Conservation (phyloP, 2,329 filamentous ascomycete genomes). For the Leptoxyphium fumago region DNA sequence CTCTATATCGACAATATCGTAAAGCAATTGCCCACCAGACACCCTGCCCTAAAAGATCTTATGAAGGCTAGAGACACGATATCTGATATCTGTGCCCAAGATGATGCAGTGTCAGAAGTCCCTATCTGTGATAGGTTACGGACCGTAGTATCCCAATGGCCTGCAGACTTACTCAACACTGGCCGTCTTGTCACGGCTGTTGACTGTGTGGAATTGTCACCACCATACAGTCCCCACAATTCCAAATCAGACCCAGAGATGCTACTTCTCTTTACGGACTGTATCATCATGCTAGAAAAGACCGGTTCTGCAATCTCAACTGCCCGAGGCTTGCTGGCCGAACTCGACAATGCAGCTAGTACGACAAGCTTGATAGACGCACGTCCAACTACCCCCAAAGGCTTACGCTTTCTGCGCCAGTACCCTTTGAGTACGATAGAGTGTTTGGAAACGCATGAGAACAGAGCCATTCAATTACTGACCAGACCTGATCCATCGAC, state of each 20-base stretch:
- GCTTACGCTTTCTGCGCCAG: slow-evolving; percentile 49
- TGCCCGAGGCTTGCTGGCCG: slow-evolving; percentile 64
- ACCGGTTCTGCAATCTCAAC: slow-evolving; percentile 35
- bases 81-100: slow-evolving; percentile 90
- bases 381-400: slow-evolving; percentile 40
- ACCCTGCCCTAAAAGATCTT: slow-evolving; percentile 70
- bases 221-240: slow-evolving; percentile 47
- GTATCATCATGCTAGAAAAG: slow-evolving; percentile 63
- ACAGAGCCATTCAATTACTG: slow-evolving; percentile 13
- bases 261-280: slow-evolving; percentile 73
- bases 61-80: slow-evolving; percentile 86
- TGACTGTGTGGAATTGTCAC: slow-evolving; percentile 62
- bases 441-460: slow-evolving; percentile 13
- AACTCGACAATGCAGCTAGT: slow-evolving; percentile 61
- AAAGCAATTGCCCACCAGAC: slow-evolving; percentile 66
- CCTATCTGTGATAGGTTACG: slow-evolving; percentile 45
- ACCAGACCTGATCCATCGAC: not conserved
- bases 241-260: slow-evolving; percentile 37
- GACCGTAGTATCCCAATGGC: slow-evolving; percentile 16
- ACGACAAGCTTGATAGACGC: slow-evolving; percentile 33
- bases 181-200: slow-evolving; percentile 69
- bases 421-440: slow-evolving; percentile 15
- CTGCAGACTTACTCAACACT: slow-evolving; percentile 38
- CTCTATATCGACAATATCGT: slow-evolving; percentile 93
- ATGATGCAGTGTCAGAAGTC: slow-evolving; percentile 60